These are phyloP conservation scores for Stereocaulon alpinum DNA, from an alignment of 495 filamentous ascomycete genomes.

Conservation along the genomic window DNA sequence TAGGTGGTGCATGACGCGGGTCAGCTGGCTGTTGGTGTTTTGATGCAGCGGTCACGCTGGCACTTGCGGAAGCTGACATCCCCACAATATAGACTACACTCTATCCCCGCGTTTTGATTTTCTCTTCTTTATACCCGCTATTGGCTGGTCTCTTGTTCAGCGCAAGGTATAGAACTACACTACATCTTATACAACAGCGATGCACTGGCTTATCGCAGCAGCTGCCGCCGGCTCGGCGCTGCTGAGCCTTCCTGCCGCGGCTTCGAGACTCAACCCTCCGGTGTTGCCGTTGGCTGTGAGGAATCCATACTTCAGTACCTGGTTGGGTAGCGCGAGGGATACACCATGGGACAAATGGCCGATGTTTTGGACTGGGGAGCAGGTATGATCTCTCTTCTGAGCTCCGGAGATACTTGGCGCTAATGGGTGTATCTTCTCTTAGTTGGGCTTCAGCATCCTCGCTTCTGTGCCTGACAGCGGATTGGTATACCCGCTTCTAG, in stretches of 20 bases:
- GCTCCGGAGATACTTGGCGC: background rate
- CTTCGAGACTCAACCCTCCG: constrained; percentile 55
- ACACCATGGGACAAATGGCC: constrained; percentile 89
- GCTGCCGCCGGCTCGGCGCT: constrained; percentile 18
- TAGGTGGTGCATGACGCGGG: too few relatives aligned
- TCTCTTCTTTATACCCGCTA: too few relatives aligned
- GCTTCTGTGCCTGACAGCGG: constrained; percentile 60
- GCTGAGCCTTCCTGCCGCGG: constrained; percentile 16
- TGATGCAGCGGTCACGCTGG: too few relatives aligned
- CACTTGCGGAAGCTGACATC: too few relatives aligned
- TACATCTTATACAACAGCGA: background rate
- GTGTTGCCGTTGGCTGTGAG: constrained; percentile 82
- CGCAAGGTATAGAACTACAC: too few relatives aligned
- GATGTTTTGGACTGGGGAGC: constrained; percentile 84
- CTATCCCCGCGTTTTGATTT: too few relatives aligned
- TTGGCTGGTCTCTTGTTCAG: too few relatives aligned
- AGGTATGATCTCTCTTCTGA: constrained; percentile 27
- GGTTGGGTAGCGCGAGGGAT: constrained; percentile 68
- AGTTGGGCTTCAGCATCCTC: constrained; percentile 74
- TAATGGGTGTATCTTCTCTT: background rate
- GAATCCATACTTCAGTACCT: constrained; percentile 86
- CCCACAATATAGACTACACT: too few relatives aligned
- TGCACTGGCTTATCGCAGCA: constrained; percentile 14
- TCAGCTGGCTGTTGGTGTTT: too few relatives aligned
- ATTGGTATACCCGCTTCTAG: constrained; percentile 77